Base-by-base conservation (phyloP, 805 yeast genomes). In the Barnettozyma sp. region DNA sequence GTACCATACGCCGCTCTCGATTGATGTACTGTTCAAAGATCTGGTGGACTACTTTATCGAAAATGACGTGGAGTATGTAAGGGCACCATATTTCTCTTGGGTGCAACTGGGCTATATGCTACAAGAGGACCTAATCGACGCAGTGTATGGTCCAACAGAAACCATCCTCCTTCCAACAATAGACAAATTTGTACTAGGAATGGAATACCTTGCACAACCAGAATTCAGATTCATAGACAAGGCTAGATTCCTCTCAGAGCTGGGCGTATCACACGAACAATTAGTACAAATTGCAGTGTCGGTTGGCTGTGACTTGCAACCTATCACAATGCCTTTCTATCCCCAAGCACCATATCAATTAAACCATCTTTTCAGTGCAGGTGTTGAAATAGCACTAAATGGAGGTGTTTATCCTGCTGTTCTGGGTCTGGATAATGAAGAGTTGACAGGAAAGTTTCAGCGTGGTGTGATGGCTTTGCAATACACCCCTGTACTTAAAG, bases 141-240 rank as follows among this genome's bases (percentile, higher is more conserved):
- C 82, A 5, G 75, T 88, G 24, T 83, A 77, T 58, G 95, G 95
- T 1, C 79, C 95, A 7, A 79, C 87, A 1, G 97, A 92, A 49
- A 68, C 78, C 25, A 61, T 88, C 29, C 62, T 90, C 54, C 56
- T 74, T 30, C 60, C 59, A 5, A 70, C 72, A 17, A 68, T 82
- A 19, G 92, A 84, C 39, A 80, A 74, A 45, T 76, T 87, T 40
- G 79, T 90, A 38, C 58, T 78, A 33, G 73, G 81, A 14, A 70
- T 87, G 67, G 94, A 83, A 41, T 70, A 77, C 42, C 74, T 69
- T 36, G 65, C 69, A 23, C 71, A 71, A 44, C 30, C 30, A 17
- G 82, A 74, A 42, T 82, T 86, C 53, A 69, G 80, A 48, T 82
- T 69, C 52, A 63, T 87, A 29, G 83, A 78, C 43, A 76, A 71